Conservation (phyloP, 495 filamentous ascomycete species). For the Oleoguttula mirabilis region DNA sequence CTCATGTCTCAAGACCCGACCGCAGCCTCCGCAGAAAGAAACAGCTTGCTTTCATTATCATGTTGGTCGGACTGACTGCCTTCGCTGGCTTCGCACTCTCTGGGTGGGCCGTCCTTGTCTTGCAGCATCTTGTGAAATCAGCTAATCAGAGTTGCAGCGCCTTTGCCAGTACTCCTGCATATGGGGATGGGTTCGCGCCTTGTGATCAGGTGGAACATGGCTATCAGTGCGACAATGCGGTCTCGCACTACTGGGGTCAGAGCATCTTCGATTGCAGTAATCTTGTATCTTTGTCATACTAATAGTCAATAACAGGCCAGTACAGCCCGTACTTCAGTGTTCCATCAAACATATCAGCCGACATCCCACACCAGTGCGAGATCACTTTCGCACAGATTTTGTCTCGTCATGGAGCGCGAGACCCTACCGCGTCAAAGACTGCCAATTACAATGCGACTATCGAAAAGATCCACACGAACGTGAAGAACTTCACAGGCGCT, state of each 20-base stretch:
- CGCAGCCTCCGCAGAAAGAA: neutral
- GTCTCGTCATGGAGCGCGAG: conserved; percentile 72
- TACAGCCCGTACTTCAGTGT: conserved; percentile 75
- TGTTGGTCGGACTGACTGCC: neutral
- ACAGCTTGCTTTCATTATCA: neutral
- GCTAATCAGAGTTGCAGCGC: no score
- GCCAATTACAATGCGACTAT: conserved; percentile 44
- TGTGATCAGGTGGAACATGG: conserved; percentile 53
- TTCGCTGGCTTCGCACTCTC: neutral
- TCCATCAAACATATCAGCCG: conserved; percentile 45
- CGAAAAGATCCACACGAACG: conserved; percentile 46
- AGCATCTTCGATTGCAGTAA: neutral
- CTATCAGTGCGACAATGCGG: conserved; percentile 46
- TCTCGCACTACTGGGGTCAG: conserved; percentile 61
- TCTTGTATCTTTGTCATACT: neutral
- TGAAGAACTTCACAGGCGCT: conserved; percentile 41
- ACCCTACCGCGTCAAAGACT: conserved; percentile 55
- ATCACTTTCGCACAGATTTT: conserved; percentile 69
- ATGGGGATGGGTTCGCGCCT: neutral
- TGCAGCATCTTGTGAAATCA: no score
- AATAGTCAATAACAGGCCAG: conserved; percentile 29
- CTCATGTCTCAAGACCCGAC: no score
- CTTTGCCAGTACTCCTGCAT: neutral
- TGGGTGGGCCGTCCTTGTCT: no score
- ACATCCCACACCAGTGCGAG: conserved; percentile 49